Evolutionary conservation across 2,329 filamentous ascomycete genomes (phyloP).

Genomic region (Aspergillus tanneri): DNA sequence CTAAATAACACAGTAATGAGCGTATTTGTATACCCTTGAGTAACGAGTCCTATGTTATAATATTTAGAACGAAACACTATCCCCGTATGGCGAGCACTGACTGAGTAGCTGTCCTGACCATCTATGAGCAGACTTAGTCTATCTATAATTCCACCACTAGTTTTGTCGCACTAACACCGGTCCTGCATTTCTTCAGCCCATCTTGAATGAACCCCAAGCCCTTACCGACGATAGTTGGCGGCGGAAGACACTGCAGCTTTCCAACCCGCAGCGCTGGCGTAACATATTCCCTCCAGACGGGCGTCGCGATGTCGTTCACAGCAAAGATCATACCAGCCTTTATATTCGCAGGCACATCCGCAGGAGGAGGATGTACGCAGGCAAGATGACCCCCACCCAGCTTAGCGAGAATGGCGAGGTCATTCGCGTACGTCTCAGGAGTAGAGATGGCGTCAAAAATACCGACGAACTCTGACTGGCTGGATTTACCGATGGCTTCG

Average conservation of each 20-base stretch:
- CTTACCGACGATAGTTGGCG: constrained; percentile 39
- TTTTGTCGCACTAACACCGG: constrained; percentile 43
- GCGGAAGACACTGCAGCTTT: constrained; percentile 31
- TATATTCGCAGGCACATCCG: constrained; percentile 3
- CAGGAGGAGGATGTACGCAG: constrained; percentile 7
- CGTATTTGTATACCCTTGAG: no score
- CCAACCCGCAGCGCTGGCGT: constrained; percentile 30
- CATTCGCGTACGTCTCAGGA: constrained; percentile 4
- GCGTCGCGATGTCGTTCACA: constrained; percentile 23
- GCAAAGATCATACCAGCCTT: constrained; percentile 16
- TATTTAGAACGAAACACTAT: no score
- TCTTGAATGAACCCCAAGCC: constrained; percentile 39
- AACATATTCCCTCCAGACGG: constrained; percentile 31
- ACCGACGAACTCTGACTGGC: constrained; percentile 12
- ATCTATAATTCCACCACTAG: constrained; percentile 27
- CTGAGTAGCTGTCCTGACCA: no score
- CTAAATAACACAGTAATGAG: no score
- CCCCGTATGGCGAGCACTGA: no score
- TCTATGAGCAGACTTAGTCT: no score
- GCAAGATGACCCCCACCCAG: constrained; percentile 16
- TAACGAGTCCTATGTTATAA: no score
- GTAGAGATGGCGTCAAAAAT: constrained; percentile 12
- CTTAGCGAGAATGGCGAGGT: constrained; percentile 8
- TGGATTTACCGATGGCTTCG: constrained; percentile 14
- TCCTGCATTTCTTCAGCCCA: constrained; percentile 37